Conservation (phyloP, 2,329 filamentous ascomycete species). For the Aspergillus alliaceus region DNA sequence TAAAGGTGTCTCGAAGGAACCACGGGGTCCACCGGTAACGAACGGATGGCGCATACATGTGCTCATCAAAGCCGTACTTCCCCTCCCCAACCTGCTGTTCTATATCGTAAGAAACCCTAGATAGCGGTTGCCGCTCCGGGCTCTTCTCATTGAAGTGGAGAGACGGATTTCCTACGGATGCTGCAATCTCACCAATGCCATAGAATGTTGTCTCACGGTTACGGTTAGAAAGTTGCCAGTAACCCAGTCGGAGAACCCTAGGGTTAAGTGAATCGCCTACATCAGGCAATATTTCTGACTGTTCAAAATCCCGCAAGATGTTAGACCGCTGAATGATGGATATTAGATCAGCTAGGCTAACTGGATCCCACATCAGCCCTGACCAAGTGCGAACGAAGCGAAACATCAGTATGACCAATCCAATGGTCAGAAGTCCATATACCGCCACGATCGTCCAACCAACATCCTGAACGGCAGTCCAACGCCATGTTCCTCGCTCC, state of each 20-base stretch:
- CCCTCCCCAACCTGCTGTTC: conserved; percentile 38
- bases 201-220: conserved; percentile 72
- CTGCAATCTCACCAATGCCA: conserved; percentile 67
- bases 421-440: conserved; percentile 66
- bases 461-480: conserved; percentile 75
- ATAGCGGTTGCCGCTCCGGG: conserved; percentile 32
- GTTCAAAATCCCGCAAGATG: conserved; percentile 69
- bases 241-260: conserved; percentile 73
- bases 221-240: conserved; percentile 72
- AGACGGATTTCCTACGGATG: conserved; percentile 48
- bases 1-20: conserved; percentile 66
- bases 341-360: conserved; percentile 77
- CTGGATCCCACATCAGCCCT: conserved; percentile 81
- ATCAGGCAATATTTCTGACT: conserved; percentile 60
- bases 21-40: conserved; percentile 73
- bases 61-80: conserved; percentile 49
- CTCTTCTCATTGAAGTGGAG: conserved; percentile 31
- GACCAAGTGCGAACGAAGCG: conserved; percentile 67
- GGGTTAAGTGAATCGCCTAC: conserved; percentile 52
- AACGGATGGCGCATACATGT: conserved; percentile 52
- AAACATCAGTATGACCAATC: conserved; percentile 59
- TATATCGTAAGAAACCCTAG: conserved; percentile 33
- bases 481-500: conserved; percentile 65
- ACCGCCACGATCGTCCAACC: conserved; percentile 75
- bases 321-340: conserved; percentile 79